A percentile compares a stretch with the other conserved stretches of the same genome.
phyloP scores from a whole-genome alignment of 2,329 filamentous ascomycete genomes.

The Xylariales sp. region DNA sequence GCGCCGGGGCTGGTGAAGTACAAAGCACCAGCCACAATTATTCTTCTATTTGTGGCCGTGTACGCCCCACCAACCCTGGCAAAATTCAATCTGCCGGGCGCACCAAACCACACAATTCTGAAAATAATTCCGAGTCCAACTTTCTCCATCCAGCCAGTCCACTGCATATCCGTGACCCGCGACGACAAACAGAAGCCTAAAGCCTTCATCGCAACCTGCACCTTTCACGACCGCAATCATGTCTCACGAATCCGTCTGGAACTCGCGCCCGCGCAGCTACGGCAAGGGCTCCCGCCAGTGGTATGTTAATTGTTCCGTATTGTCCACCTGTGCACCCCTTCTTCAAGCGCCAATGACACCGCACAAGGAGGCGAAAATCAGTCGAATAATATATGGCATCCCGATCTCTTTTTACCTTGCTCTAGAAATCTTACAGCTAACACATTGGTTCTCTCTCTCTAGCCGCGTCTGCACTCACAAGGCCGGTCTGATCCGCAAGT shows the following conservation, averaged over 20 bases:
- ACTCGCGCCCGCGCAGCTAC: constrained; percentile 94
- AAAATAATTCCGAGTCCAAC: constrained; percentile 5
- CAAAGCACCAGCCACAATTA: background rate
- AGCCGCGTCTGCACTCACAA: constrained; percentile 80
- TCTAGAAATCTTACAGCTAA: too few relatives aligned
- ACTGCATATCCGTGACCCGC: constrained; percentile 10
- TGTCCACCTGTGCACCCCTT: too few relatives aligned
- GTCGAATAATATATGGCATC: too few relatives aligned
- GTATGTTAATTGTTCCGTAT: too few relatives aligned
- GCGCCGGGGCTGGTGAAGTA: background rate
- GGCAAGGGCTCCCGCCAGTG: constrained; percentile 93
- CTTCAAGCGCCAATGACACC: too few relatives aligned
- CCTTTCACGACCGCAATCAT: constrained; percentile 42
- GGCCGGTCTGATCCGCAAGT: constrained; percentile 99
- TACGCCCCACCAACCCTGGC: background rate
- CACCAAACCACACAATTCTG: constrained; percentile 4
- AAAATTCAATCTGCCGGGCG: background rate
- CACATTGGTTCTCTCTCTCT: constrained; percentile 12
- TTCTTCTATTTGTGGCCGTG: background rate
- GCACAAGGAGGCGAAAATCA: too few relatives aligned
- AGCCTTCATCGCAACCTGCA: constrained; percentile 24
- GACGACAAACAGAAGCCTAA: constrained; percentile 14
- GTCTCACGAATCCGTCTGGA: constrained; percentile 95
- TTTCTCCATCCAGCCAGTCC: constrained; percentile 3
- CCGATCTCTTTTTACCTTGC: constrained; percentile 9